phyloP scores from a whole-genome alignment of 139 green algal genomes.

The Tetratostichococcus sp. region DNA sequence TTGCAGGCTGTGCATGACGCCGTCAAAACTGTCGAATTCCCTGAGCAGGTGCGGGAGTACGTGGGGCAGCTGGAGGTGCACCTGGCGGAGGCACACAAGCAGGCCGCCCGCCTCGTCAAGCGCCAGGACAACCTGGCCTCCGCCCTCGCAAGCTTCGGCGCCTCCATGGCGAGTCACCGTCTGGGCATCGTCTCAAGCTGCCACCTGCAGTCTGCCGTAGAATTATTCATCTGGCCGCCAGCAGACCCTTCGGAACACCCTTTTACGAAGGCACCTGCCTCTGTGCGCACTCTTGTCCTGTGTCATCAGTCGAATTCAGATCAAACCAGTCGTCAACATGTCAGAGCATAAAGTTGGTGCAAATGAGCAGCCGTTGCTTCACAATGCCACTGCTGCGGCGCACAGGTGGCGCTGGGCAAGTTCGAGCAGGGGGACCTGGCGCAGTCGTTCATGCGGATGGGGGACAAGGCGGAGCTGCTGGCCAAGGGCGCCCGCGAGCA shows the following conservation, averaged over 20 bases:
- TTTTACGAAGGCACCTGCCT: no score
- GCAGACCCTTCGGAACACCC: no score
- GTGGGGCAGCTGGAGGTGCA: slow-evolving; percentile 77
- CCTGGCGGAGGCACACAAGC: slow-evolving; percentile 73
- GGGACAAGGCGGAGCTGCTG: slow-evolving; percentile 16
- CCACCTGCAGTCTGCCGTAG: no score
- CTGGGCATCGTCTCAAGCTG: slow-evolving; percentile 8
- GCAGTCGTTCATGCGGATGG: slow-evolving; percentile 16
- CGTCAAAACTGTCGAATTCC: no score
- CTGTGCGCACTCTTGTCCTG: no score
- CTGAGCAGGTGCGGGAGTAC: slow-evolving; percentile 64
- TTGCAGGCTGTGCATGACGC: no score
- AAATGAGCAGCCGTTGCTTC: no score
- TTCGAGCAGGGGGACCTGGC: slow-evolving; percentile 39
- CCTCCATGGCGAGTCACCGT: slow-evolving; percentile 17
- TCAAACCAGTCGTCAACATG: no score
- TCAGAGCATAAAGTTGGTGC: no score
- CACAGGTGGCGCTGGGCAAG: slow-evolving; percentile 43
- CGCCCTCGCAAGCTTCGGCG: slow-evolving; percentile 74
- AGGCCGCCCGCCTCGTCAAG: slow-evolving; percentile 63
- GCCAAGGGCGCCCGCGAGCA: slow-evolving; percentile 22
- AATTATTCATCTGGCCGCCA: no score
- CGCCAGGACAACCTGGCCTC: slow-evolving; percentile 65
- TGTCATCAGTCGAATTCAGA: no score
- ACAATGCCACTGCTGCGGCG: no score